Evolutionary conservation across 495 filamentous ascomycete species (phyloP).

Genomic region (Tricharina praecox): DNA sequence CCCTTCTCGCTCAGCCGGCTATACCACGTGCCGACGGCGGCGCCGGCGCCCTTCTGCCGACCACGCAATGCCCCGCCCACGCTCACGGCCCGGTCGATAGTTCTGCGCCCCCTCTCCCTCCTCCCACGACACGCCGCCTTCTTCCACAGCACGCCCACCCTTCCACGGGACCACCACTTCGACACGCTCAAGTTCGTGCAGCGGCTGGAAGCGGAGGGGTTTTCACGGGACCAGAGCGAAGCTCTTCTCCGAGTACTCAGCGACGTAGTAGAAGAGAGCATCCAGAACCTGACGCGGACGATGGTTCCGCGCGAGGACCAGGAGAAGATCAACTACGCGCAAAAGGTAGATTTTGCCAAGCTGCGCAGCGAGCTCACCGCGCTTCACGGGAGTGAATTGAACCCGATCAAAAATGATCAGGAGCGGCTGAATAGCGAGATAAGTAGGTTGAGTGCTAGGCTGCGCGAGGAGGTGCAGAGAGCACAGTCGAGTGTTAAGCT

Average conservation of each 20-base stretch:
- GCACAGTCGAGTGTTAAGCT: conserved; percentile 83
- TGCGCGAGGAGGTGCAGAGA: conserved; percentile 84
- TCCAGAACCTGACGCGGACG: conserved; percentile 92
- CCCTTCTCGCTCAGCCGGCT: neutral
- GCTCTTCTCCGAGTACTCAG: conserved; percentile 96
- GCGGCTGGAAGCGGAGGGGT: conserved; percentile 73
- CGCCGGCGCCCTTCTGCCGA: too few relatives aligned
- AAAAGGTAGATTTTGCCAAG: conserved; percentile 99
- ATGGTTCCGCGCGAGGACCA: conserved; percentile 96
- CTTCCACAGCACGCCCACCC: conserved; percentile 53
- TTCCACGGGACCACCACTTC: conserved; percentile 74
- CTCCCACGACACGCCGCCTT: neutral
- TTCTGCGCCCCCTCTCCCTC: neutral
- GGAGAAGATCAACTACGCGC: conserved; percentile 77
- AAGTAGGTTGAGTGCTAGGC: conserved; percentile 68
- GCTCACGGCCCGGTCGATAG: too few relatives aligned
- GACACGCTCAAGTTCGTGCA: conserved; percentile 96
- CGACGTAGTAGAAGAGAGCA: conserved; percentile 94
- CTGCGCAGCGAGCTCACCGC: conserved; percentile 83
- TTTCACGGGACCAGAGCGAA: conserved; percentile 85
- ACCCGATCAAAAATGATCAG: conserved; percentile 73
- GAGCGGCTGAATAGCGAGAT: conserved; percentile 89
- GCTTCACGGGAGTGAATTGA: conserved; percentile 75
- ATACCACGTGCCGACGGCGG: too few relatives aligned
- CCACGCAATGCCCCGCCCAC: too few relatives aligned